These are phyloP conservation scores for Amanita pseudoporphyria DNA, from an alignment of 768 basidiomycete genomes.

Conservation along the genomic window DNA sequence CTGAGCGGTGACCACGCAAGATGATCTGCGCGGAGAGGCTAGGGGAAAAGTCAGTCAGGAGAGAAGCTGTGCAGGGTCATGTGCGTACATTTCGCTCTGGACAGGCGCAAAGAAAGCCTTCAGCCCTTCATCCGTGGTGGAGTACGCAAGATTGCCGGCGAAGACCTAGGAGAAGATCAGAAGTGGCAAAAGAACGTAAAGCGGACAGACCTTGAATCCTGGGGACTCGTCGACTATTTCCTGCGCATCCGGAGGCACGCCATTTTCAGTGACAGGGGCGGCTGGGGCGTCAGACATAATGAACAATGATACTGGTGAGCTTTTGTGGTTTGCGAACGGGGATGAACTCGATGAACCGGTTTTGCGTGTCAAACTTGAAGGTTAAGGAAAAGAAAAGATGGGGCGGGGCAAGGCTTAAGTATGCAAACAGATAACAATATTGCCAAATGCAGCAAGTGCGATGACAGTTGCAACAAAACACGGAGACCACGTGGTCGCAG, in stretches of 20 bases:
- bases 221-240: conserved; percentile 61
- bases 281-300: conserved; percentile 89
- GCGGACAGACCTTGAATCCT: conserved; percentile 62
- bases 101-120: conserved; percentile 89
- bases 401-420: conserved; percentile 19
- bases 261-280: conserved; percentile 75
- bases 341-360: conserved; percentile 78
- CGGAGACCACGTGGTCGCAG: background rate
- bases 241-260: conserved; percentile 75
- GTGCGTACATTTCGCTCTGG: conserved; percentile 76
- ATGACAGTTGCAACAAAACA: too few relatives aligned
- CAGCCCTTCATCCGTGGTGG: conserved; percentile 91
- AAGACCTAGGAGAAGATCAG: conserved; percentile 54
- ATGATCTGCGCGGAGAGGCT: conserved; percentile 84
- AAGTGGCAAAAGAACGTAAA: conserved; percentile 6
- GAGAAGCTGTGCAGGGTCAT: conserved; percentile 17
- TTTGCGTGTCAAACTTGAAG: conserved; percentile 78
- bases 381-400: conserved; percentile 50
- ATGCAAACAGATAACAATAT: conserved; percentile 27
- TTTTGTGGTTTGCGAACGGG: conserved; percentile 38
- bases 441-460: conserved; percentile 17
- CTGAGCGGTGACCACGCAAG: conserved; percentile 73
- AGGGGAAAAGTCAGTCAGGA: conserved; percentile 10
- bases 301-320: conserved; percentile 47
- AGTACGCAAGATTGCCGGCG: conserved; percentile 92